These are phyloP conservation scores for Vickermania spadyakhi DNA, from an alignment of 208 protist genomes.

Conservation along the genomic window DNA sequence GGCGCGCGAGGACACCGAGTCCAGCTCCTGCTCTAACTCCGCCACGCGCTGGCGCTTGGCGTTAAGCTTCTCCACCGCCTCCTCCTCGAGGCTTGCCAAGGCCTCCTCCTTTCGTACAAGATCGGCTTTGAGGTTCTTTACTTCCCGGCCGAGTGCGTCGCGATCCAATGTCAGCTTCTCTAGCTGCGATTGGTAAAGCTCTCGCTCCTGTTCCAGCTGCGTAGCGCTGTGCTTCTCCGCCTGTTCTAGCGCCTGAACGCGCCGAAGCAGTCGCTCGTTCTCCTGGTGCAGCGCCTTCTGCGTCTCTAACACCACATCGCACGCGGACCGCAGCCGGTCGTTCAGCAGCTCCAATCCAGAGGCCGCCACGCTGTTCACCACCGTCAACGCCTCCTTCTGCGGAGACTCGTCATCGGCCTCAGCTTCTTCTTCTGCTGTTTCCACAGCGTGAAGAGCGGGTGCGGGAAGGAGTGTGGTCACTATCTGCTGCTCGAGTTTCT, in stretches of 20 bases:
- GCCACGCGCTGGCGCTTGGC: constrained; percentile 59
- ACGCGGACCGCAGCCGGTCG: constrained; percentile 21
- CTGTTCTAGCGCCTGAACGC: constrained; percentile 13
- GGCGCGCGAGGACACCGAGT: constrained; percentile 13
- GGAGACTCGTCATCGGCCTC: not conserved
- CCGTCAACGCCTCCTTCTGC: not conserved
- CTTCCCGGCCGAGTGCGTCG: constrained; percentile 61
- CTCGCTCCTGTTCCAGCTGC: not conserved
- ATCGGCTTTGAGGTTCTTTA: constrained; percentile 56
- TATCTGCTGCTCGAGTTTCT: no score
- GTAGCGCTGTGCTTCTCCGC: constrained; percentile 10
- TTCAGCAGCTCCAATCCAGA: constrained; percentile 7
- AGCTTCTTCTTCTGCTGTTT: no score
- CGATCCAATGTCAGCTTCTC: constrained; percentile 22
- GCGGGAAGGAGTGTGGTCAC: no score
- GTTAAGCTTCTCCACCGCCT: constrained; percentile 61
- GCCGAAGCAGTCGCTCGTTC: constrained; percentile 42
- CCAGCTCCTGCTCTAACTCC: constrained; percentile 32
- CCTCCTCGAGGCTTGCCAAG: constrained; percentile 44
- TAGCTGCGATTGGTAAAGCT: not conserved
- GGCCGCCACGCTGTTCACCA: not conserved
- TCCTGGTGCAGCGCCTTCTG: constrained; percentile 30
- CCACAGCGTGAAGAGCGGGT: no score
- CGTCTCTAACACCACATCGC: constrained; percentile 19
- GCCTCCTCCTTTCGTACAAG: constrained; percentile 45